Evolutionary conservation across 257 asterid species (phyloP), one percentile per base, ranked within the genome.

Genomic region (Fraxinus cuspidata): DNA sequence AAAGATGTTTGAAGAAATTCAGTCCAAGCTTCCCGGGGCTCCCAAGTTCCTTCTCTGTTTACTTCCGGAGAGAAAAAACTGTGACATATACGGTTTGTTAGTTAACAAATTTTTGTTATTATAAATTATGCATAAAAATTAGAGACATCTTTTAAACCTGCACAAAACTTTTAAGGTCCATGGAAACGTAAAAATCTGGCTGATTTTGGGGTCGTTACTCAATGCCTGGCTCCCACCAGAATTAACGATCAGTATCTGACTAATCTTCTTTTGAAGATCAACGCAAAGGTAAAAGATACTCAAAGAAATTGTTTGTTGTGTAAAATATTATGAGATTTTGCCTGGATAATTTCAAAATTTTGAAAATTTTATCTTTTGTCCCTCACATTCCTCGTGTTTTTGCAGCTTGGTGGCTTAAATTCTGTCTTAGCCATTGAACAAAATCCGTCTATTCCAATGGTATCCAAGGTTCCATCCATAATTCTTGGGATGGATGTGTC

Each of bases 401-500:
- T 70, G 81, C 92, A 94, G 97, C 96, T 94, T 63, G 99, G 99
- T 71, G 99, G 99, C 19, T 74, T 92, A 53, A 94, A 90, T 82
- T 91, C 99, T 47, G n/a, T 90, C 81, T 83, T 94, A 51, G 89
- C 89, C 65, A 85, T 82, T 49, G 99, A 94, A 53, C 72, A 82
- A 58, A 77, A 86, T 18, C 92, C 92, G 66, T 84, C 96, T 3
- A 63, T 94, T 5, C 97, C 97, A 2, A 0, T 89, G 80, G 87
- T 94, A 32, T 92, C 99, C 0, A 92, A 90, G 81, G 80, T 73
- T 72, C 97, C 99, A 16, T 92, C 99, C 27, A 76, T 92, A 25
- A 91, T 94, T 78, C 88, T 94, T 70, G 99, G 99, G 51, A 94
- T 94, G 99, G 99, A 94, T 60, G 99, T 94, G 7, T 92, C 97